A percentile compares a stretch with the other conserved stretches of the same genome.
These are phyloP conservation scores for Filobasidium floriforme DNA, from an alignment of 768 basidiomycete genomes.

Conservation along the genomic window DNA sequence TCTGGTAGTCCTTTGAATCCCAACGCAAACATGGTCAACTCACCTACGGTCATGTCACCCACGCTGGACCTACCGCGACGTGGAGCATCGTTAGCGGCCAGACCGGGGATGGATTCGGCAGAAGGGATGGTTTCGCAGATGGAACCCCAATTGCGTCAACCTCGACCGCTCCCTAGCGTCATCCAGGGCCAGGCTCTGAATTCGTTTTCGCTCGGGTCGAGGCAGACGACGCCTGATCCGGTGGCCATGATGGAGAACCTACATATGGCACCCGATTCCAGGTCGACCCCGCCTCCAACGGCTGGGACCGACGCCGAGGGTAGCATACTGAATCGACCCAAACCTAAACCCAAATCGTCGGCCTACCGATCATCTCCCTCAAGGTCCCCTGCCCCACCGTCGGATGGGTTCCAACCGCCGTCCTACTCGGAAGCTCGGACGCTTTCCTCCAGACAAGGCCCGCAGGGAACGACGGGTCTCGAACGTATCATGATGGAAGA, in stretches of 20 bases:
- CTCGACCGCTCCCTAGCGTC: background rate
- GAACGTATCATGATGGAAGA: constrained; percentile 15
- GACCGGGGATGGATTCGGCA: too few species aligned
- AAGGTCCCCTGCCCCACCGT: background rate
- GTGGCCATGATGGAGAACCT: background rate
- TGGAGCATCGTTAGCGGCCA: too few species aligned
- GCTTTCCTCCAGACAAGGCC: background rate
- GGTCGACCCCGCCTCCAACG: background rate
- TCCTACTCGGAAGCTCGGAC: background rate
- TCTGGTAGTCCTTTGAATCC: background rate
- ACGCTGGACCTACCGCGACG: too few species aligned
- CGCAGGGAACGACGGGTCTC: background rate
- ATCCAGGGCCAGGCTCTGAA: background rate
- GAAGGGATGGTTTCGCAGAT: background rate
- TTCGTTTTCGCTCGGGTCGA: constrained; percentile 5
- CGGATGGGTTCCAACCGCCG: background rate
- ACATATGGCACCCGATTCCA: background rate
- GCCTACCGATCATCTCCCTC: constrained; percentile 5
- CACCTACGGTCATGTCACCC: background rate
- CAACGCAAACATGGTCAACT: background rate
- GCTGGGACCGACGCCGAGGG: background rate
- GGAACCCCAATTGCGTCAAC: background rate
- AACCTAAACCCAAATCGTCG: constrained; percentile 12
- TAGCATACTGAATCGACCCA: constrained; percentile 19
- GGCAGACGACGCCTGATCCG: background rate